Base-by-base conservation (phyloP, 768 basidiomycete species). In the Boletellus ananiceps region DNA sequence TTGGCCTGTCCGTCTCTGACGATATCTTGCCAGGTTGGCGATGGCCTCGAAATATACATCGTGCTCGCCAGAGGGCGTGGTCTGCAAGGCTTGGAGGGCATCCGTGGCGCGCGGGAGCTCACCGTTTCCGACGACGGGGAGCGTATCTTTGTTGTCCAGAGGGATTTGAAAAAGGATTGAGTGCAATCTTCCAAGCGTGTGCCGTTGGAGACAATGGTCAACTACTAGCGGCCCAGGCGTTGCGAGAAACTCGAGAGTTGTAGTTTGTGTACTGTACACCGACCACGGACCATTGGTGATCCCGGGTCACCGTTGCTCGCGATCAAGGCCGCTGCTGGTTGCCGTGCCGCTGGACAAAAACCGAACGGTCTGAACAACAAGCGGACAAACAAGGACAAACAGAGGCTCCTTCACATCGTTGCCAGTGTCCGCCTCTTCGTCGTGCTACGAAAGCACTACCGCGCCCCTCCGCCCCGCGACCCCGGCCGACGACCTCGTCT, bases 41-140 rank as follows among this genome's bases (percentile, higher is more conserved):
- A 98, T 66, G 92, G 91, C 4, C 78, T 98, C 32, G 93, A 98
- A 65, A 88, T 95, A 54, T 95, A 86, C 62, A 77, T 97, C 48
- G 84, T 91, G 39, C 76, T 94, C 38, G 81, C 88, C 31, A 81
- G 77, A 61, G 86, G 78, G 36, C 81, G 83, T 27, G 73, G 74
- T 29, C 59, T 81, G 46, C 79, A 84, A 53, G 82, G 78, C 3
- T 64, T 88, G 47, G 80, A 80, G 57, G 72, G 65, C 38, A 54
- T 83, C 27, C 70, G 70, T 15, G 82, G 82, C 21, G 60, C 80
- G 25, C 79, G 82, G 62, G 90, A 92, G 67, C 60, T 88, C 57
- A 79, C 82, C 4, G 65, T 72, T 40, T 77, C 72, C 15, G 70
- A 71, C 9, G 86, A 84, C 29, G 82, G 83, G 48, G 87, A 90